Percentiles rank a stretch among this genome's conserved stretches.
These are phyloP conservation scores for Lathyrus tuberosus DNA, from an alignment of 306 rosid species.

Conservation along the genomic window DNA sequence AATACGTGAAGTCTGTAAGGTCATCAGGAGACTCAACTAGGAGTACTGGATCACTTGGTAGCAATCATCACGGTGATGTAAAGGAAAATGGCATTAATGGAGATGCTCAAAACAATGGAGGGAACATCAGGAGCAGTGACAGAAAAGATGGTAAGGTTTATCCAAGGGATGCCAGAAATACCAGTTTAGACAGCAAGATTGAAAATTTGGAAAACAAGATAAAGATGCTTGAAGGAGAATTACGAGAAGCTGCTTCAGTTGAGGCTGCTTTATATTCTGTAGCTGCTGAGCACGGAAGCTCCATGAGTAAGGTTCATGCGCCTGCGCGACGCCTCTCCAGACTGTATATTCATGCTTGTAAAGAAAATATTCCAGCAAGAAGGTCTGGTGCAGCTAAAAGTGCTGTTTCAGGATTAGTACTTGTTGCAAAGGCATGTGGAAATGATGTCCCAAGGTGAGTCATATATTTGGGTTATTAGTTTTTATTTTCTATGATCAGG, in stretches of 20 bases:
- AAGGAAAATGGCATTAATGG: conserved; percentile 53
- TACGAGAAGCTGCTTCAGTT: conserved; percentile 89
- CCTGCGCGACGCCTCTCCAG: conserved; percentile 97
- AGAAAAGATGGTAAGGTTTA: conserved; percentile 71
- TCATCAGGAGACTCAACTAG: conserved; percentile 62
- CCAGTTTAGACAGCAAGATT: conserved; percentile 65
- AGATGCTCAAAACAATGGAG: conserved; percentile 53
- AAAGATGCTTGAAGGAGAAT: conserved; percentile 89
- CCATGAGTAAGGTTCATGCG: conserved; percentile 94
- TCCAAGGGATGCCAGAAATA: conserved; percentile 71
- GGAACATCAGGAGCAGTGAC: conserved; percentile 53
- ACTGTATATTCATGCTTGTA: conserved; percentile 85
- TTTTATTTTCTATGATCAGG: conserved; percentile 24
- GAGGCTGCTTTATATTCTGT: conserved; percentile 93
- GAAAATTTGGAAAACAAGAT: conserved; percentile 76
- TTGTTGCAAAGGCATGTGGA: conserved; percentile 97
- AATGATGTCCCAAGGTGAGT: conserved; percentile 92
- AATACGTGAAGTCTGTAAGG: conserved; percentile 84
- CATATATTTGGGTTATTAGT: conserved; percentile 12
- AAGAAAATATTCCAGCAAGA: conserved; percentile 61
- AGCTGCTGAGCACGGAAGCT: conserved; percentile 98
- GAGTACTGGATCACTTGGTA: conserved; percentile 47
- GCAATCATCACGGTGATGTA: conserved; percentile 50
- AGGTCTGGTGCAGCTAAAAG: conserved; percentile 86
- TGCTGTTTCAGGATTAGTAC: conserved; percentile 88